These are phyloP conservation scores for Cadophora luteo-olivacea DNA, from an alignment of 2,329 filamentous ascomycete species.

Conservation along the genomic window DNA sequence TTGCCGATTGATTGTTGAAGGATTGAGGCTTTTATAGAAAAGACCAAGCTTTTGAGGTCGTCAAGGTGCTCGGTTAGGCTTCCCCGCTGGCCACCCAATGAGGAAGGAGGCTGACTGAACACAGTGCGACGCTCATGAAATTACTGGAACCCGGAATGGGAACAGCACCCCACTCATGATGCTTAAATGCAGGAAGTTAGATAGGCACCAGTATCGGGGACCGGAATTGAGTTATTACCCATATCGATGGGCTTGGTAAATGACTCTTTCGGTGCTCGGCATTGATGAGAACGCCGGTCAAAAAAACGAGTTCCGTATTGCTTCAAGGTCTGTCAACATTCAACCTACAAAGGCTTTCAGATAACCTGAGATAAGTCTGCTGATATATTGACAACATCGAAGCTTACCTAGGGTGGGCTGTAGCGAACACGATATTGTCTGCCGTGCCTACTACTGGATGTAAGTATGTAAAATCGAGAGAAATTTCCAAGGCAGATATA, in stretches of 20 bases:
- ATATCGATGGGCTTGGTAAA: not conserved
- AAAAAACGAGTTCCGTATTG: no score
- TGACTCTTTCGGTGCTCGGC: not conserved
- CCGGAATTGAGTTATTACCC: not conserved
- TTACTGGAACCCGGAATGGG: not conserved
- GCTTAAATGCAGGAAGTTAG: not conserved
- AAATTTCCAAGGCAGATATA: no score
- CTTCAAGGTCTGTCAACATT: no score
- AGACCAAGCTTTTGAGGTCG: constrained; percentile 12
- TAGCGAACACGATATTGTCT: no score
- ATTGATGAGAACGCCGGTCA: not conserved
- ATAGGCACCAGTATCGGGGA: constrained; percentile 8
- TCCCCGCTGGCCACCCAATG: constrained; percentile 11
- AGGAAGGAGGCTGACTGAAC: constrained; percentile 1
- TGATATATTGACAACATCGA: no score
- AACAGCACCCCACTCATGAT: constrained; percentile 2
- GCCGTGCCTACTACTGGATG: no score
- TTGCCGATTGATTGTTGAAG: not conserved
- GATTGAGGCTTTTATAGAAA: not conserved
- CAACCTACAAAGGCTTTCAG: no score
- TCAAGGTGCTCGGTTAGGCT: constrained; percentile 11
- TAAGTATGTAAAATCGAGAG: no score
- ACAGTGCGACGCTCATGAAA: not conserved
- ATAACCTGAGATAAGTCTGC: no score
- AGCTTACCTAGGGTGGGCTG: no score